phyloP scores from a whole-genome alignment of 2,329 filamentous ascomycete species.

The Diplodia intermedia region DNA sequence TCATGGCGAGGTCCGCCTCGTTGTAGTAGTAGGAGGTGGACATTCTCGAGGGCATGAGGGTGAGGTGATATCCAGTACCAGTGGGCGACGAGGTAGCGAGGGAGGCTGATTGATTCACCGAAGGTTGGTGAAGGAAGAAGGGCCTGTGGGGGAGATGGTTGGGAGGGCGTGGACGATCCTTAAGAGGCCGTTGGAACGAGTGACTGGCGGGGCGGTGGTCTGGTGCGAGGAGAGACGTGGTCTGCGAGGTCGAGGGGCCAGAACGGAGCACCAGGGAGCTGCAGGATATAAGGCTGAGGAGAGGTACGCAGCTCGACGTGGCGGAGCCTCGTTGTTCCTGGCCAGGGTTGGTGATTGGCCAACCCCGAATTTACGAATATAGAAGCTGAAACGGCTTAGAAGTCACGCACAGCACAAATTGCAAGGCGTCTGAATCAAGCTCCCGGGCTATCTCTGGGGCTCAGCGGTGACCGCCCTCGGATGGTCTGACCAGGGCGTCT shows the following conservation, averaged over 20 bases:
- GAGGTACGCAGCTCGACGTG: conserved; percentile 33
- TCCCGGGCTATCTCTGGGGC: conserved; percentile 33
- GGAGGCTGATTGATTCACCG: conserved; percentile 2
- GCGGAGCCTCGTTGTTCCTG: conserved; percentile 33
- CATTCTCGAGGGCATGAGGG: conserved; percentile 32
- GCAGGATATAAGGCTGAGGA: conserved; percentile 33
- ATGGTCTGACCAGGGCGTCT: conserved; percentile 32
- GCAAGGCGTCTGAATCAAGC: conserved; percentile 34
- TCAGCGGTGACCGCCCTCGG: conserved; percentile 32
- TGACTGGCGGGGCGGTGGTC: conserved; percentile 12
- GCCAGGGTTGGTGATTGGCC: conserved; percentile 27
- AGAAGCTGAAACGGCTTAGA: conserved; percentile 34
- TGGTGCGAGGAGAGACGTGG: conserved; percentile 9
- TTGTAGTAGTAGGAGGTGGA: conserved; percentile 31
- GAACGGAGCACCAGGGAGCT: conserved; percentile 27
- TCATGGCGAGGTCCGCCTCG: conserved; percentile 47
- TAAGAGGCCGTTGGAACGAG: conserved; percentile 14
- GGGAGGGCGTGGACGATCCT: conserved; percentile 22
- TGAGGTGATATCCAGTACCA: conserved; percentile 9
- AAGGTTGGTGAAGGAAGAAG: conserved; percentile 9
- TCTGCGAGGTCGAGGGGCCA: conserved; percentile 18
- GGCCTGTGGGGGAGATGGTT: neutral
- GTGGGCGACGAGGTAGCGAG: conserved; percentile 17
- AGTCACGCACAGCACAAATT: conserved; percentile 34
- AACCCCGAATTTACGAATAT: conserved; percentile 31